Evolutionary conservation across 805 yeast species (phyloP).

Genomic region (Novakomyces olei): DNA sequence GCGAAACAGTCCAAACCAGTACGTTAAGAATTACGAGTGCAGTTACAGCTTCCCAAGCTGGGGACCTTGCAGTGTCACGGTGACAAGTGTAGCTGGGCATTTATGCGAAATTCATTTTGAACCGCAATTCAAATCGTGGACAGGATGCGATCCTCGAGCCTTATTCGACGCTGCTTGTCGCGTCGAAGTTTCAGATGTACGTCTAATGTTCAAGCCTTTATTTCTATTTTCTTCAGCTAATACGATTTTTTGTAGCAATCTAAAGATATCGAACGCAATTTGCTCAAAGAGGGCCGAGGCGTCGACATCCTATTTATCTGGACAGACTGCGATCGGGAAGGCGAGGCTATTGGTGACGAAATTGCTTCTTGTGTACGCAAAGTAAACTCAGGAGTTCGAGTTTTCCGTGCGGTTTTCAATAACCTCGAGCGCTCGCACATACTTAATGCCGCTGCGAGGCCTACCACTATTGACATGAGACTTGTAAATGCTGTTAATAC

Average conservation of each 20-base stretch:
- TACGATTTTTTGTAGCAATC: constrained; percentile 16
- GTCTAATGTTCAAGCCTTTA: neutral
- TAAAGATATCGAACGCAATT: constrained; percentile 37
- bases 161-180: constrained; percentile 29
- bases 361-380: constrained; percentile 45
- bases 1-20: constrained; percentile 32
- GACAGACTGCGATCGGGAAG: constrained; percentile 98
- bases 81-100: constrained; percentile 90
- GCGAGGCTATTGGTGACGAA: constrained; percentile 80
- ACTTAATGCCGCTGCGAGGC: constrained; percentile 47
- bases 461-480: constrained; percentile 36
- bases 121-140: constrained; percentile 40
- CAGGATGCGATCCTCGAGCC: constrained; percentile 13
- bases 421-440: constrained; percentile 64
- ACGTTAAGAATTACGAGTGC: constrained; percentile 62
- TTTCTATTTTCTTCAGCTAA: neutral
- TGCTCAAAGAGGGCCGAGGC: constrained; percentile 36
- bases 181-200: constrained; percentile 5
- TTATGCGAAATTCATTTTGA: constrained; percentile 44
- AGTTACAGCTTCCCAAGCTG: constrained; percentile 31
- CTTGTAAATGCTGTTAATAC: constrained; percentile 70
- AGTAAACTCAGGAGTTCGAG: constrained; percentile 25
- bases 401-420: constrained; percentile 66
- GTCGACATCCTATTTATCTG: constrained; percentile 63
- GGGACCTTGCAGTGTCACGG: constrained; percentile 58